A percentile compares a stretch with the other conserved stretches of the same genome.
These are phyloP conservation scores for Selaginella tamariscina DNA, from an alignment of 75 land plant species.

Conservation along the genomic window DNA sequence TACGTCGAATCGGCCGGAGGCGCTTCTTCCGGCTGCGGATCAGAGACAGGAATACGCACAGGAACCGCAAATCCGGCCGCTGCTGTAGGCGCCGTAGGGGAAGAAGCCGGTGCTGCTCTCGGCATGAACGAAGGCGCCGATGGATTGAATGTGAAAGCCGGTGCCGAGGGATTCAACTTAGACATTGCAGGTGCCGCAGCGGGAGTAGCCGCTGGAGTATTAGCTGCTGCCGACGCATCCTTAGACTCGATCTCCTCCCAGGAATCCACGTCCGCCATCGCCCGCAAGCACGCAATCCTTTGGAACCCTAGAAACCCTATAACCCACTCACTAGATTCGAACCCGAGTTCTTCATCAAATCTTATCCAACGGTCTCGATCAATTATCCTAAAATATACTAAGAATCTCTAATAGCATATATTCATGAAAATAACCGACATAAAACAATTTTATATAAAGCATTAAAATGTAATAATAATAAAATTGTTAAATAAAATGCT, in stretches of 20 bases:
- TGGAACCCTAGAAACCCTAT: not conserved
- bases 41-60: not conserved
- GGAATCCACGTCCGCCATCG: conserved; percentile 24
- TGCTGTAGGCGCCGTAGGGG: not conserved
- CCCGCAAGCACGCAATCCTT: conserved; percentile 8
- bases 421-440: no score
- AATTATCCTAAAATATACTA: no score
- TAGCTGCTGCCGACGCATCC: conserved; percentile 4
- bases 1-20: not conserved
- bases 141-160: conserved; percentile 25
- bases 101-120: conserved; percentile 3
- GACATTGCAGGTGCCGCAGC: conserved; percentile 4
- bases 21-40: conserved; percentile 2
- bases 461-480: no score
- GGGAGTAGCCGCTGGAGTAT: not conserved
- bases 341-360: not conserved
- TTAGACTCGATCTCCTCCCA: conserved; percentile 24
- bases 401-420: no score
- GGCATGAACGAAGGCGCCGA: conserved; percentile 21
- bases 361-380: no score
- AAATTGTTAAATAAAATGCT: no score
- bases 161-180: conserved; percentile 20
- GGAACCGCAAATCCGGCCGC: not conserved
- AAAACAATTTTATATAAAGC: no score
- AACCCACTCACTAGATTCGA: not conserved